phyloP scores from a whole-genome alignment of 108 stramenopile genomes.

The Cylindrotheca fusiformis region DNA sequence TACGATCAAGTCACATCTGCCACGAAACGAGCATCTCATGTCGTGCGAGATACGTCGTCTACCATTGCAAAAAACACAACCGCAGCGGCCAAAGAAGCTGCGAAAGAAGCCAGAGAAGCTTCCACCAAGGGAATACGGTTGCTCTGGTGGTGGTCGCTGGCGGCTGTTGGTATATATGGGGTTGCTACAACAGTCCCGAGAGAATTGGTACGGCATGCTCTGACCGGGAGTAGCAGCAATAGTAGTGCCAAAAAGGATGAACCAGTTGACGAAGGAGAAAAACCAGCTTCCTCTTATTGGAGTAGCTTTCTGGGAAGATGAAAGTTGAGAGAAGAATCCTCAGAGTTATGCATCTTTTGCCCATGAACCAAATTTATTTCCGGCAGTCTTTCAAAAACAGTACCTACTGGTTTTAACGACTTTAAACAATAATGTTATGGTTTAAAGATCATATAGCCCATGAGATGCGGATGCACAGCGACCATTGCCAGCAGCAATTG shows the following conservation, averaged over 20 bases:
- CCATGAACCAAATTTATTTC: too few relatives aligned
- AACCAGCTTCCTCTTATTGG: too few relatives aligned
- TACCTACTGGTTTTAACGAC: too few relatives aligned
- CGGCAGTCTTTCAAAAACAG: too few relatives aligned
- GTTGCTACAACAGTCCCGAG: constrained; percentile 56
- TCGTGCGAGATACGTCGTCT: not conserved
- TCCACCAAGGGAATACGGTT: constrained; percentile 19
- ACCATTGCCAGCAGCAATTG: too few relatives aligned
- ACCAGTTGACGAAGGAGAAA: not conserved
- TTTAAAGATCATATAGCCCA: too few relatives aligned
- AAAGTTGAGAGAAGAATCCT: too few relatives aligned
- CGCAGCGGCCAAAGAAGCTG: constrained; percentile 6
- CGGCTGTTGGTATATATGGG: constrained; percentile 67
- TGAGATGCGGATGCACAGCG: too few relatives aligned
- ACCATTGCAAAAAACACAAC: not conserved
- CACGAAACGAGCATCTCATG: not conserved
- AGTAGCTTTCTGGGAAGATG: too few relatives aligned
- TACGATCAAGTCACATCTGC: not conserved
- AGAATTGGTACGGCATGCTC: constrained; percentile 43
- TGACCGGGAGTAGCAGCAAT: too few relatives aligned
- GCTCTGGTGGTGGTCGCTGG: constrained; percentile 66
- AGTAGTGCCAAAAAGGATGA: not conserved
- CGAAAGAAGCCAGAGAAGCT: constrained; percentile 1
- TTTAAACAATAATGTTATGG: too few relatives aligned
- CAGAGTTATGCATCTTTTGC: too few relatives aligned